Evolutionary conservation across 2,329 filamentous ascomycete genomes (phyloP), one percentile per base, ranked within the genome.

Genomic region (Capronia epimyces): DNA sequence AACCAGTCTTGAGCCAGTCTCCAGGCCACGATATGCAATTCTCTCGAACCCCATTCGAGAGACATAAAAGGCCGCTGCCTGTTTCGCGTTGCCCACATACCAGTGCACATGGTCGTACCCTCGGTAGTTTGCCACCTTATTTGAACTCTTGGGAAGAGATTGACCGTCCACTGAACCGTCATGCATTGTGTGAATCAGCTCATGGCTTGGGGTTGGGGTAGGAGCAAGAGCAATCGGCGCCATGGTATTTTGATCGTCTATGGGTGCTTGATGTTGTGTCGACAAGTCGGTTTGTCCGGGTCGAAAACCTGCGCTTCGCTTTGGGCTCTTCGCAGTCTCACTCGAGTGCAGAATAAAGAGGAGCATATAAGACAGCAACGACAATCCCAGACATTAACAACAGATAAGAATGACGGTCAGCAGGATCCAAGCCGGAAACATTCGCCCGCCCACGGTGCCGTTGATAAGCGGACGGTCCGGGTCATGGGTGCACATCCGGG

Each of bases 1-100:
- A 58, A 90, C 79, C 60, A 81, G 83, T 50, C 89, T 82, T 57
- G 81, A 88, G 56, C 89, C 89, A 0, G 90, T 96, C 70, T 96
- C 90, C 3, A 96, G 82, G 3, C 90, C 91, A 34, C 80, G 80
- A 70, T 95, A 95, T 56, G 91, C 91, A 50, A 95, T 71, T 16
- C 80, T 81, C 63, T 80, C 75, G 74, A 96, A 95, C 49, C 89
- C 90, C 75, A 96, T 89, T 60, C 89, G 86, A 9, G 81, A 84
- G 60, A 85, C 84, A 72, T 95, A 96, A 73, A 88, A 96, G 12
- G 85, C 80, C 32, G 90, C 90, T 2, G 89, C 88, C 75, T 96
- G 90, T 73, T 96, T 96, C 62, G 91, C 90, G 67, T 97, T 97
- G 66, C 90, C 89, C 24, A 96, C 91, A 75, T 89, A 95, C 90